These are phyloP conservation scores for Apiotrichum mycotoxinovorans DNA, from an alignment of 1,284 basidiomycete genomes.

Conservation along the genomic window DNA sequence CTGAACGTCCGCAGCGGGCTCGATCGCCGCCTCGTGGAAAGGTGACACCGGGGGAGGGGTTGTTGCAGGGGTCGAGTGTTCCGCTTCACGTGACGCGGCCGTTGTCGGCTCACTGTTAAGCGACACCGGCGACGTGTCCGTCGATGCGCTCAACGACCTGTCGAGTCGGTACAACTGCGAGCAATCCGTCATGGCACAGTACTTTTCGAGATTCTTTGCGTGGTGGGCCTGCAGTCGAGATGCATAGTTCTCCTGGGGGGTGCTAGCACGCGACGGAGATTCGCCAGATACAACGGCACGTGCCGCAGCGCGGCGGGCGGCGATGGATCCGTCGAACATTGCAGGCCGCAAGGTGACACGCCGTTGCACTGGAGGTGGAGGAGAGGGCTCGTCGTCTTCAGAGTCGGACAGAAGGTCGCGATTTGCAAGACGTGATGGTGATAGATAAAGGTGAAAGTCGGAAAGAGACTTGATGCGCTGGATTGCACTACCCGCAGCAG, in stretches of 20 bases:
- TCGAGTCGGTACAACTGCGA: not conserved
- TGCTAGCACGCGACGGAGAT: slow-evolving; percentile 1
- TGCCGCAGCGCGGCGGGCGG: slow-evolving; percentile 17
- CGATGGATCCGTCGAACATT: slow-evolving; percentile 23
- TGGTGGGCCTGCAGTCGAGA: slow-evolving; percentile 40
- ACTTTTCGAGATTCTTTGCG: slow-evolving; percentile 33
- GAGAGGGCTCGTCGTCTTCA: slow-evolving; percentile 24
- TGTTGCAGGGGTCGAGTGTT: not conserved
- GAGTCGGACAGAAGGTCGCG: slow-evolving; percentile 40
- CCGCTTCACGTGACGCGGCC: not conserved
- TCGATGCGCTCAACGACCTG: not conserved
- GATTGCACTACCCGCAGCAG: slow-evolving; percentile 15
- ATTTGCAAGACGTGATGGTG: slow-evolving; percentile 44
- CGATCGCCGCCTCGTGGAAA: not conserved
- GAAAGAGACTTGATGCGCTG: slow-evolving; percentile 42
- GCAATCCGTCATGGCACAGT: slow-evolving; percentile 12
- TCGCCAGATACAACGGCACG: not conserved
- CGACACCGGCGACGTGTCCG: not conserved
- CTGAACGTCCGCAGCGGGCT: slow-evolving; percentile 8
- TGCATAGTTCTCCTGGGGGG: slow-evolving; percentile 32
- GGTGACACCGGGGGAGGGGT: not conserved
- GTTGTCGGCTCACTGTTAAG: not conserved
- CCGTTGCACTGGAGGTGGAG: not conserved
- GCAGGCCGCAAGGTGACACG: slow-evolving; percentile 28
- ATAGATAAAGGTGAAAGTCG: slow-evolving; percentile 49